Percentiles rank a stretch among this genome's conserved stretches.
Evolutionary conservation across 768 basidiomycete genomes (phyloP).

Genomic region (Trametes sanguinea): DNA sequence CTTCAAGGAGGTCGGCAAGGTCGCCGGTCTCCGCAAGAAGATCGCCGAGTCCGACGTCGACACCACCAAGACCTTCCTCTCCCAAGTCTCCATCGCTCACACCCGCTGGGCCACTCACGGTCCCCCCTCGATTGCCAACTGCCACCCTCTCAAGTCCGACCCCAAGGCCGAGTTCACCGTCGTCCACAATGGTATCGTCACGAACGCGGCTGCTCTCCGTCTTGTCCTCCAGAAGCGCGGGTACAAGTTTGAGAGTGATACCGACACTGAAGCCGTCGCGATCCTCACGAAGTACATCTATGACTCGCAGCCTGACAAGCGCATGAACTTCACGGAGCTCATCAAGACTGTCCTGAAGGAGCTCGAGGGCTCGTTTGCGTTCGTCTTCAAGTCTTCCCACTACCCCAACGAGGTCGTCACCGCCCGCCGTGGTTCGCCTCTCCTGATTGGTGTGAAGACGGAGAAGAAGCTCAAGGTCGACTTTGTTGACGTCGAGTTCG

Average conservation of each 20-base stretch:
- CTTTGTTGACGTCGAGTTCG: constrained; percentile 97
- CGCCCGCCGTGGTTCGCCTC: constrained; percentile 94
- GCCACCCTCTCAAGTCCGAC: constrained; percentile 93
- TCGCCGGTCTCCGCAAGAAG: constrained; percentile 87
- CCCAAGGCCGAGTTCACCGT: constrained; percentile 80
- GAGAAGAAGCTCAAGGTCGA: constrained; percentile 99
- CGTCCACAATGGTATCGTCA: constrained; percentile 99
- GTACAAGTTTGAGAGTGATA: constrained; percentile 91
- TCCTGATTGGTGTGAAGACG: constrained; percentile 98
- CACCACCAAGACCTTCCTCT: constrained; percentile 73
- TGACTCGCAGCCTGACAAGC: constrained; percentile 87
- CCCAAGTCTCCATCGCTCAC: constrained; percentile 96
- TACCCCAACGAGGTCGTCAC: constrained; percentile 96
- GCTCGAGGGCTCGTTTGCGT: constrained; percentile 97
- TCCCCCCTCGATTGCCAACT: constrained; percentile 82
- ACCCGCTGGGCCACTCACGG: constrained; percentile 99
- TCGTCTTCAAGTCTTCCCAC: constrained; percentile 97
- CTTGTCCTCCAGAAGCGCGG: constrained; percentile 95
- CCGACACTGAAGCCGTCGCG: constrained; percentile 97
- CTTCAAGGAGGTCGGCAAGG: constrained; percentile 99
- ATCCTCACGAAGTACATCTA: constrained; percentile 96
- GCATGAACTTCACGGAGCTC: constrained; percentile 84
- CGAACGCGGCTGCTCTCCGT: constrained; percentile 86
- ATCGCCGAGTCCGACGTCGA: constrained; percentile 73
- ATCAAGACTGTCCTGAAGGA: constrained; percentile 97